A percentile compares a stretch with the other conserved stretches of the same genome.
Evolutionary conservation across 129 eudicot species (phyloP).

Genomic region (Gnaphalium uliginosum): DNA sequence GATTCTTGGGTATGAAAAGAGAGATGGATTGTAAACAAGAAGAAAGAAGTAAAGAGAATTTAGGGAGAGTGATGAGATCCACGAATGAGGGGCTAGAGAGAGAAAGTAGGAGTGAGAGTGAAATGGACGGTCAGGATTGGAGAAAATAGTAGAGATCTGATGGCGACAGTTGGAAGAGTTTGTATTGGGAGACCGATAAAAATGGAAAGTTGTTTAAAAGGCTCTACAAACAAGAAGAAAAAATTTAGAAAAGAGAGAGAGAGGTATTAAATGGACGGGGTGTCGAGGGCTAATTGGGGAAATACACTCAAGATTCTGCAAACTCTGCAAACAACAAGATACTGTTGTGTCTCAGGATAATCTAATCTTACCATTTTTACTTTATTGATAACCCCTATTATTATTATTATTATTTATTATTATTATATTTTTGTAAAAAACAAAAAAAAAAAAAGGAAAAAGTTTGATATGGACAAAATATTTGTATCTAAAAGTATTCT

Average conservation of each 20-base stretch:
- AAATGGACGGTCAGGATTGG: conserved; percentile 36
- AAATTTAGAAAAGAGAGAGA: too few species aligned
- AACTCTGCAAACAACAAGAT: conserved; percentile 22
- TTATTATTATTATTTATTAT: too few species aligned
- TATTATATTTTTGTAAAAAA: too few species aligned
- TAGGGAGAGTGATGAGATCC: conserved; percentile 35
- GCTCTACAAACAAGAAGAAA: not conserved
- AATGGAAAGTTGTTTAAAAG: conserved; percentile 31
- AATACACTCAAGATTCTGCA: conserved; percentile 25
- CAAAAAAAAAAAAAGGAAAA: too few species aligned
- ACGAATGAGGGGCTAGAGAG: conserved; percentile 35
- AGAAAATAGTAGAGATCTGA: conserved; percentile 23
- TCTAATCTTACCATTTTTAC: not conserved
- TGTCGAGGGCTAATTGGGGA: conserved; percentile 25
- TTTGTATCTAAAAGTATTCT: not conserved
- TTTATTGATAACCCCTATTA: not conserved
- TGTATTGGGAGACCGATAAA: conserved; percentile 30
- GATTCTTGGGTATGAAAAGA: conserved; percentile 19
- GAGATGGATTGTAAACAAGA: conserved; percentile 15
- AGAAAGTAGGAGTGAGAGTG: conserved; percentile 6
- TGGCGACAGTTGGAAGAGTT: conserved; percentile 28
- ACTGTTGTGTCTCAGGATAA: conserved; percentile 12
- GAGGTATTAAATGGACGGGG: conserved; percentile 16
- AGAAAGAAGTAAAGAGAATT: conserved; percentile 25
- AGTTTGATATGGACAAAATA: not conserved